A percentile compares a stretch with the other conserved stretches of the same genome.
These are phyloP conservation scores for Pyrus pyrifolia DNA, from an alignment of 306 rosid genomes.

Conservation along the genomic window DNA sequence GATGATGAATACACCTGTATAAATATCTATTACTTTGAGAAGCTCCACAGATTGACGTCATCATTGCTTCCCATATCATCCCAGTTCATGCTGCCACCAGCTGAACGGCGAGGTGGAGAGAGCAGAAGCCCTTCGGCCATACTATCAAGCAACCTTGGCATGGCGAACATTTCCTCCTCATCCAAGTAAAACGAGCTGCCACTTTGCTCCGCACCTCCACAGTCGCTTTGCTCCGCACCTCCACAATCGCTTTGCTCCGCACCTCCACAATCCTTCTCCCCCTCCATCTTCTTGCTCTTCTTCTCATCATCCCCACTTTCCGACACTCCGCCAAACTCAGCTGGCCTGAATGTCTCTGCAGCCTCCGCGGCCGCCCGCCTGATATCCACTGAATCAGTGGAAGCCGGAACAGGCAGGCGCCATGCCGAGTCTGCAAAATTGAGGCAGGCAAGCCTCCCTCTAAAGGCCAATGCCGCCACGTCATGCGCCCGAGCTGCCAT, in stretches of 20 bases:
- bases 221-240: too few species aligned
- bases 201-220: neutral
- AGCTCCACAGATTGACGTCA: conserved; percentile 5
- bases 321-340: neutral
- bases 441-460: conserved; percentile 61
- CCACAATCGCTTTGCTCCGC: neutral
- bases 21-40: neutral
- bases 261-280: neutral
- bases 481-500: conserved; percentile 94
- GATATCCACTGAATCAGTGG: conserved; percentile 40
- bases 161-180: conserved; percentile 23
- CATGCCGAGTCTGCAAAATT: conserved; percentile 66
- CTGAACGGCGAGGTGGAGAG: conserved; percentile 25
- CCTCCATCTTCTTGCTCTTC: neutral
- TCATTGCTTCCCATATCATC: conserved; percentile 17
- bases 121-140: conserved; percentile 56
- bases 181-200: conserved; percentile 5
- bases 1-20: neutral
- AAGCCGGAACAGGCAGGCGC: conserved; percentile 39
- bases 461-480: conserved; percentile 55
- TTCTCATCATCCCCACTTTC: neutral
- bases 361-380: conserved; percentile 51
- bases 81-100: neutral
- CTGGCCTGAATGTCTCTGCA: conserved; percentile 32
- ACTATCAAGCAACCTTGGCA: conserved; percentile 31